Evolutionary conservation across 2,329 filamentous ascomycete genomes (phyloP), one percentile per base, ranked within the genome.

Genomic region (Ophiostoma sp.): DNA sequence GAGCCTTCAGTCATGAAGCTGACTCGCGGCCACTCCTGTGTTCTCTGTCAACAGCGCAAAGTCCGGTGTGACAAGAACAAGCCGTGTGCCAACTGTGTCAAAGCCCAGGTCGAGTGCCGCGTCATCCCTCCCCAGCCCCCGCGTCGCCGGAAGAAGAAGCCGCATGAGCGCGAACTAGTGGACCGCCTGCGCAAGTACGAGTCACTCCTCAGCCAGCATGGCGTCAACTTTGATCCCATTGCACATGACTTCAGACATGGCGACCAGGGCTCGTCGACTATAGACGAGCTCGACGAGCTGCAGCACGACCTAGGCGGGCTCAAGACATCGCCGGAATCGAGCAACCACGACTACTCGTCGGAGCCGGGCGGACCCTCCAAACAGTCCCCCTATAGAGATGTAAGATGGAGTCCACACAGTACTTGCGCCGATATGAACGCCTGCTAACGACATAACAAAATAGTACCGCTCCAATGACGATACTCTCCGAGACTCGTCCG

Each of bases 31-130:
- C 84, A 85, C 70, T 86, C 84, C 70, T 94, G 91, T 74, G 82
- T 91, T 14, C 81, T 88, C 27, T 94, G 91, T 75, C 89, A 93
- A 75, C 89, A 90, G 75, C 86, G 89, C 70, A 92, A 92, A 76
- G 84, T 92, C 58, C 87, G 87, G 70, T 92, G 90, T 77, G 87
- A 92, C 76, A 89, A 89, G 77, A 85, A 83, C 73, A 87, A 87
- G 76, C 89, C 89, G 16, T 92, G 90, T 75, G 81, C 84, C 73
- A 89, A 89, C 77, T 92, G 89, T 74, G 79, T 86, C 75, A 88
- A 85, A 76, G 83, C 85, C 66, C 78, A 81, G 36, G 83, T 83
- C 44, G 84, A 90, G 72, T 92, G 87, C 75, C 81, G 82, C 49
- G 84, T 88, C 7, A 77, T 84, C 71, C 79, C 85, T 74, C 79